phyloP scores from a whole-genome alignment of 2,329 filamentous ascomycete species.

The Didymosphaeria variabile region DNA sequence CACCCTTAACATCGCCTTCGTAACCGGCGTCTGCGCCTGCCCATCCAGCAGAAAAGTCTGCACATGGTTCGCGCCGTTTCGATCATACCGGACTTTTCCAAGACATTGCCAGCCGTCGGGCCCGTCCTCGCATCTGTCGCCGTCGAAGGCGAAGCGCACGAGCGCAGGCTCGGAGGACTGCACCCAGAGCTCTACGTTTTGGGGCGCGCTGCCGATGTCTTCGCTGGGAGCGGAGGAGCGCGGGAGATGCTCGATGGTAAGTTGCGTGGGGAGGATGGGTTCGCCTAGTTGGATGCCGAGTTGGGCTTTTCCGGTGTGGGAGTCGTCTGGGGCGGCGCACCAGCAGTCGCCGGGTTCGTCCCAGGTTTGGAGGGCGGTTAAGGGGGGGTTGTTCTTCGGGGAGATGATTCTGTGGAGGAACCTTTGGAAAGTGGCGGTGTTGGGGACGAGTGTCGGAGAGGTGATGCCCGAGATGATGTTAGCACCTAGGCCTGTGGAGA shows the following conservation, averaged over 20 bases:
- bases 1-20: slow-evolving; percentile 52
- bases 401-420: slow-evolving; percentile 26
- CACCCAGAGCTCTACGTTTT: slow-evolving; percentile 57
- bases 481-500: slow-evolving; percentile 72
- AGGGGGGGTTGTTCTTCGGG: slow-evolving; percentile 50
- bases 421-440: slow-evolving; percentile 20
- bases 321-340: slow-evolving; percentile 68
- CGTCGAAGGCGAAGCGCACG: slow-evolving; percentile 30
- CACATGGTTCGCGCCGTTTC: slow-evolving; percentile 51
- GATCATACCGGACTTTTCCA: slow-evolving; percentile 52
- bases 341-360: slow-evolving; percentile 85
- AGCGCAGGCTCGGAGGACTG: slow-evolving; percentile 39
- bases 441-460: slow-evolving; percentile 59
- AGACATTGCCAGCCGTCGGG: slow-evolving; percentile 51
- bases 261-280: slow-evolving; percentile 48
- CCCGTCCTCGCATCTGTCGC: slow-evolving; percentile 24
- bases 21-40: slow-evolving; percentile 37
- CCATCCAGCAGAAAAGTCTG: slow-evolving; percentile 52
- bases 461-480: slow-evolving; percentile 67
- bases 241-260: slow-evolving; percentile 59
- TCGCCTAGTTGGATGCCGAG: slow-evolving; percentile 65
- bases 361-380: slow-evolving; percentile 74
- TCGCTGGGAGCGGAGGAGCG: slow-evolving; percentile 45
- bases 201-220: slow-evolving; percentile 53
- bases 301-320: slow-evolving; percentile 65